Conservation (phyloP, 306 rosid species). For the Trifolium fragiferum region DNA sequence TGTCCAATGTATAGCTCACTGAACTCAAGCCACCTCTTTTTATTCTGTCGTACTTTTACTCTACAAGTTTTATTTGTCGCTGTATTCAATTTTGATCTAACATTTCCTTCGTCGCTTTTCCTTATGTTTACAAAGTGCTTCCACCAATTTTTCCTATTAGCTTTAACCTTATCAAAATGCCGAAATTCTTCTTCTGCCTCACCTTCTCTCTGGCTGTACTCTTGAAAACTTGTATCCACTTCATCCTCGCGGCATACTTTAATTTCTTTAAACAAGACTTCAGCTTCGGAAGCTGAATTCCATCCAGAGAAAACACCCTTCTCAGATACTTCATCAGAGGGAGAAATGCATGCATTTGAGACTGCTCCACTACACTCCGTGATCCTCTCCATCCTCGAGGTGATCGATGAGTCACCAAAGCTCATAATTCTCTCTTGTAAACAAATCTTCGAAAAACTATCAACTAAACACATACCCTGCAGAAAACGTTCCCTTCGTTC, state of each 20-base stretch:
- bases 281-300: slow-evolving; percentile 4
- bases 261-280: background rate
- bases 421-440: background rate
- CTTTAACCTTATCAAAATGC: slow-evolving; percentile 27
- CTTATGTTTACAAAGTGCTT: slow-evolving; percentile 47
- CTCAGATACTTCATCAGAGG: slow-evolving; percentile 2
- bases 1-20: slow-evolving; percentile 67
- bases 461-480: background rate
- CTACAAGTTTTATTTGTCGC: slow-evolving; percentile 40
- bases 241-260: background rate
- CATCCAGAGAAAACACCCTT: background rate
- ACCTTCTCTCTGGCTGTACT: background rate
- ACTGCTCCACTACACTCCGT: background rate
- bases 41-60: slow-evolving; percentile 57
- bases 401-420: background rate
- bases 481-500: slow-evolving; percentile 10
- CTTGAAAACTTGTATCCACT: background rate
- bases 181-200: slow-evolving; percentile 40
- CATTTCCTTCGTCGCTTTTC: slow-evolving; percentile 29
- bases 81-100: slow-evolving; percentile 38
- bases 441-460: background rate
- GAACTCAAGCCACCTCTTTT: slow-evolving; percentile 69
- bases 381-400: background rate
- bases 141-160: slow-evolving; percentile 65
- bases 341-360: background rate